A percentile compares a stretch with the other conserved stretches of the same genome.
Evolutionary conservation across 2,329 filamentous ascomycete genomes (phyloP).

Genomic region (Byssochlamys sp.): DNA sequence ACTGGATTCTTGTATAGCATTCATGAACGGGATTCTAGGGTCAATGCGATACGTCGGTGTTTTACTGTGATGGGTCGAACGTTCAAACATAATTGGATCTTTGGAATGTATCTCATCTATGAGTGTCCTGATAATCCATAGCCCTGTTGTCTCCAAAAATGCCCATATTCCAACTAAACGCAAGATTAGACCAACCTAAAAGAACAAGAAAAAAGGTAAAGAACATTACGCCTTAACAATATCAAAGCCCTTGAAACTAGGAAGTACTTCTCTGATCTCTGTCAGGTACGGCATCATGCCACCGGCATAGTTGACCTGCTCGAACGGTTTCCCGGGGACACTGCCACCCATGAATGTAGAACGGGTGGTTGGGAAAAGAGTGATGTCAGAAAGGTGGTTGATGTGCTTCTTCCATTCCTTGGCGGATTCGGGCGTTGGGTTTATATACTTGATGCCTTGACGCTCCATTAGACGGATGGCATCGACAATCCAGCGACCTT

Average conservation of each 20-base stretch:
- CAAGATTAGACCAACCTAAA: background rate
- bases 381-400: slow-evolving; percentile 35
- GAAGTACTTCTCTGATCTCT: slow-evolving; percentile 12
- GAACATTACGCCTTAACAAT: slow-evolving; percentile 8
- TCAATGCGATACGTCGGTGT: no score
- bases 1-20: no score
- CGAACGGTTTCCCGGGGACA: slow-evolving; percentile 46
- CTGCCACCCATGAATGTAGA: slow-evolving; percentile 50
- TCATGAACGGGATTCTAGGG: no score
- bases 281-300: slow-evolving; percentile 13
- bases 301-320: slow-evolving; percentile 41
- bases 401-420: slow-evolving; percentile 44
- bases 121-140: background rate
- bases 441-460: slow-evolving; percentile 42
- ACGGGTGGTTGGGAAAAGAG: slow-evolving; percentile 41
- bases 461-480: slow-evolving; percentile 41
- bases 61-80: background rate
- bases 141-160: no score
- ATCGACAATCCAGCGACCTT: slow-evolving; percentile 48
- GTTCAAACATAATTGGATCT: background rate
- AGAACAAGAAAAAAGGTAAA: background rate
- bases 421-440: slow-evolving; percentile 40
- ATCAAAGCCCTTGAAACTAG: slow-evolving; percentile 11
- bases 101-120: background rate
- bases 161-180: no score